Percentiles rank a stretch among this genome's conserved stretches.
These are phyloP conservation scores for Pleurotus tuber-regium DNA, from an alignment of 768 basidiomycete species.

Conservation along the genomic window DNA sequence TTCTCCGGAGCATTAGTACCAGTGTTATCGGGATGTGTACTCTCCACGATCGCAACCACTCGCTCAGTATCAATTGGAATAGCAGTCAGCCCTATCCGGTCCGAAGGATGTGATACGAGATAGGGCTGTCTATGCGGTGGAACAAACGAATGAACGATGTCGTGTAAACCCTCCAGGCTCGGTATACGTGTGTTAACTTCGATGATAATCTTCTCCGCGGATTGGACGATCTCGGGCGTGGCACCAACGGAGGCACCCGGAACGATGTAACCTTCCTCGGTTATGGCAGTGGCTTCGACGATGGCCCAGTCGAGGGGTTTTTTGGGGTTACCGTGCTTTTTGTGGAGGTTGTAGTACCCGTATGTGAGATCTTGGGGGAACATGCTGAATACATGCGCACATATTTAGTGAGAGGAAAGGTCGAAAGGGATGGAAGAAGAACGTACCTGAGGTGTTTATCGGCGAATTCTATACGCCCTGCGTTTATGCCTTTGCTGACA, in stretches of 20 bases:
- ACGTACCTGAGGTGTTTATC: constrained; percentile 48
- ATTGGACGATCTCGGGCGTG: constrained; percentile 45
- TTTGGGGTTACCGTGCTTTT: constrained; percentile 40
- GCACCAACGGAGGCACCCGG: constrained; percentile 48
- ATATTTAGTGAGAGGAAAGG: background rate
- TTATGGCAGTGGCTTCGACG: constrained; percentile 48
- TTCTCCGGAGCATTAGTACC: constrained; percentile 43
- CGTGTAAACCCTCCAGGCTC: constrained; percentile 45
- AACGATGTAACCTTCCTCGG: constrained; percentile 45
- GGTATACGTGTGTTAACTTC: constrained; percentile 48
- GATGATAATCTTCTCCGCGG: constrained; percentile 47
- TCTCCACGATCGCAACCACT: constrained; percentile 43
- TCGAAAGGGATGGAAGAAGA: background rate
- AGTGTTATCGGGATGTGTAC: constrained; percentile 41
- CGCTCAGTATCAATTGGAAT: constrained; percentile 49
- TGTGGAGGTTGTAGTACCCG: constrained; percentile 43
- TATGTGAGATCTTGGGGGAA: constrained; percentile 49
- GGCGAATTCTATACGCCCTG: constrained; percentile 43
- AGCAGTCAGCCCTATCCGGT: constrained; percentile 42
- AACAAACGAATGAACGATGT: constrained; percentile 43
- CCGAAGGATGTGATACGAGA: constrained; percentile 36
- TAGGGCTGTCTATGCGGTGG: constrained; percentile 41
- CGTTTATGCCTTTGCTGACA: constrained; percentile 46
- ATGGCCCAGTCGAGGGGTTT: constrained; percentile 49
- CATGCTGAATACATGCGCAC: constrained; percentile 33